Percentiles rank a stretch among this genome's conserved stretches.
phyloP scores from a whole-genome alignment of 1,139 yeast genomes.

The Arxiozyma telluris region DNA sequence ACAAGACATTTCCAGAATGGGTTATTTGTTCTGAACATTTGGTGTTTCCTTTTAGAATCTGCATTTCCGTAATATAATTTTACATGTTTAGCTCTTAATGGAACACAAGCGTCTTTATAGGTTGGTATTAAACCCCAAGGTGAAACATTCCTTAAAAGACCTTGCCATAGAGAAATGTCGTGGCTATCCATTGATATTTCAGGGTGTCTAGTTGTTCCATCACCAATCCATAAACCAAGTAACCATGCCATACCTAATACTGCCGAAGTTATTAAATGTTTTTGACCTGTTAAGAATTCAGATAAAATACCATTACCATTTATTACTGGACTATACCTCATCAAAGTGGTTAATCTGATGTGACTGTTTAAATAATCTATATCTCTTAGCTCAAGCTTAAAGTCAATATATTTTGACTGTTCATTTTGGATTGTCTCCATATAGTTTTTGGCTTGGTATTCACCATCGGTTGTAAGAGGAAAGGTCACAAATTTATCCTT shows the following conservation, averaged over 20 bases:
- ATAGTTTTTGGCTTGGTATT: conserved; percentile 12
- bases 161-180: conserved; percentile 21
- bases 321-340: conserved; percentile 32
- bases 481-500: conserved; percentile 20
- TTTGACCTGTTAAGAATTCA: conserved; percentile 18
- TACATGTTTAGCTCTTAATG: conserved; percentile 23
- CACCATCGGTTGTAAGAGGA: conserved; percentile 19
- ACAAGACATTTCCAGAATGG: conserved; percentile 4
- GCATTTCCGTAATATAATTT: conserved; percentile 17
- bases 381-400: conserved; percentile 34
- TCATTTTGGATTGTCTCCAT: conserved; percentile 9
- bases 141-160: conserved; percentile 22
- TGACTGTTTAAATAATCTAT: conserved; percentile 21
- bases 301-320: conserved; percentile 27
- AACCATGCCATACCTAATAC: conserved; percentile 23
- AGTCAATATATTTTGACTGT: conserved; percentile 24
- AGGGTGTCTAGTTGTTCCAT: conserved; percentile 8
- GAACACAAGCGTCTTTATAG: conserved; percentile 5
- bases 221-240: conserved; percentile 19
- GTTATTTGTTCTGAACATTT: conserved; percentile 1
- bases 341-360: conserved; percentile 28
- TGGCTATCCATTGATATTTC: conserved; percentile 21
- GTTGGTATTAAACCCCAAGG: conserved; percentile 19
- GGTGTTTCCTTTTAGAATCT: conserved; percentile 1
- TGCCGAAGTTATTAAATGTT: conserved; percentile 15